phyloP scores from a whole-genome alignment of 208 protist genomes.

The Leishmania tropica region DNA sequence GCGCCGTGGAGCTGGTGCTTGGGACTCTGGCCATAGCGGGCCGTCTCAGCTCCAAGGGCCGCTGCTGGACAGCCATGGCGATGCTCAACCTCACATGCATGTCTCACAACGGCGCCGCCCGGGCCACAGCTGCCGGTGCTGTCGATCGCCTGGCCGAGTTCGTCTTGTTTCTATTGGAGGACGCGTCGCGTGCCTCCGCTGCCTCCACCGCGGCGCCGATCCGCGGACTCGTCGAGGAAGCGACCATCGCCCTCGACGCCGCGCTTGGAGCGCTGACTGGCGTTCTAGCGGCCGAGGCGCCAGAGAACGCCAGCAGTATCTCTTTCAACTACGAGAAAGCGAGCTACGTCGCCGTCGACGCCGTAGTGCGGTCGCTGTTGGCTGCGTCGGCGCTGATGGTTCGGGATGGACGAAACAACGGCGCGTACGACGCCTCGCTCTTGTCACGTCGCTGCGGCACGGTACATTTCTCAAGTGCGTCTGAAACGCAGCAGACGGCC shows the following conservation, averaged over 20 bases:
- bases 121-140: slow-evolving; percentile 41
- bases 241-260: slow-evolving; percentile 53
- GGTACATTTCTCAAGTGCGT: slow-evolving; percentile 41
- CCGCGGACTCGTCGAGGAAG: slow-evolving; percentile 26
- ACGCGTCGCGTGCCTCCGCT: neutral
- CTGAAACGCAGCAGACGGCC: slow-evolving; percentile 50
- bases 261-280: slow-evolving; percentile 53
- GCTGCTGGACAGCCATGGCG: slow-evolving; percentile 61
- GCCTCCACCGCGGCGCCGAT: neutral
- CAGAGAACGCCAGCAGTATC: slow-evolving; percentile 56
- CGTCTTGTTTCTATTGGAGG: slow-evolving; percentile 40
- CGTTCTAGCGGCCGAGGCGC: slow-evolving; percentile 54
- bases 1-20: slow-evolving; percentile 65
- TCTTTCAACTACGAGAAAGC: slow-evolving; percentile 62
- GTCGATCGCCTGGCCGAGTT: slow-evolving; percentile 55
- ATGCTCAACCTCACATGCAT: slow-evolving; percentile 75
- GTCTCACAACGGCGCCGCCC: slow-evolving; percentile 42
- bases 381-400: slow-evolving; percentile 44
- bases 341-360: slow-evolving; percentile 54
- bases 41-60: slow-evolving; percentile 51
- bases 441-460: slow-evolving; percentile 35
- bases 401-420: slow-evolving; percentile 50
- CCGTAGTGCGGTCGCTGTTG: slow-evolving; percentile 46
- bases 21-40: slow-evolving; percentile 50
- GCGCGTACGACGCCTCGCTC: slow-evolving; percentile 36